Percentiles rank a stretch among this genome's conserved stretches.
Evolutionary conservation across 225 moss, liverwort and hornwort genomes (phyloP).

Genomic region (Pseudisothecium myosuroides): DNA sequence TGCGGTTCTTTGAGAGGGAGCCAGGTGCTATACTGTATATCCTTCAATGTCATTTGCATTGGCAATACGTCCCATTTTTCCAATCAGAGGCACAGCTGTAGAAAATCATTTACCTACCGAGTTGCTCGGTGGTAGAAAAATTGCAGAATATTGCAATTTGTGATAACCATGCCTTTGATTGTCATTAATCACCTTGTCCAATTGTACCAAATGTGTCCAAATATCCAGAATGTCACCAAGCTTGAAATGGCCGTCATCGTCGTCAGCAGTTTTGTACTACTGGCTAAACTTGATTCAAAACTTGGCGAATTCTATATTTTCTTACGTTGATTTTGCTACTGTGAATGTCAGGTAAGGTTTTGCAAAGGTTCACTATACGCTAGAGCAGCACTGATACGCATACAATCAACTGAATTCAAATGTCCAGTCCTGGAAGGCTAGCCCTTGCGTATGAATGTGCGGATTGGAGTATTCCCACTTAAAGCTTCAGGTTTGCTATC

Average conservation of each 20-base stretch:
- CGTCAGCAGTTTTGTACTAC: not conserved
- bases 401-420: not conserved
- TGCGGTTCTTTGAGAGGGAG: not conserved
- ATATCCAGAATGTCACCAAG: not conserved
- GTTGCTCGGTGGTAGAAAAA: not conserved
- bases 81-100: not conserved
- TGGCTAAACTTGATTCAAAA: not conserved
- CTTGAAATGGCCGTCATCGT: too few relatives aligned
- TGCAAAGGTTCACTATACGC: not conserved
- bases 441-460: not conserved
- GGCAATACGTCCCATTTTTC: not conserved
- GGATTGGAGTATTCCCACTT: not conserved
- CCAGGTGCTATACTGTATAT: too few relatives aligned
- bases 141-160: not conserved
- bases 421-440: not conserved
- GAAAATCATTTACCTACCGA: not conserved
- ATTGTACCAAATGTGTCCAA: not conserved
- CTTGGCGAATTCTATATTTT: not conserved
- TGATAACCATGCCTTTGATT: not conserved
- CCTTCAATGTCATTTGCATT: too few relatives aligned
- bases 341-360: not conserved
- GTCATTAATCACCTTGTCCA: too few relatives aligned
- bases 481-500: not conserved
- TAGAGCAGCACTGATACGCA: not conserved
- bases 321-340: too few relatives aligned